Conservation (phyloP, 2,329 filamentous ascomycete species). For the Pseudocercospora crystallina region DNA sequence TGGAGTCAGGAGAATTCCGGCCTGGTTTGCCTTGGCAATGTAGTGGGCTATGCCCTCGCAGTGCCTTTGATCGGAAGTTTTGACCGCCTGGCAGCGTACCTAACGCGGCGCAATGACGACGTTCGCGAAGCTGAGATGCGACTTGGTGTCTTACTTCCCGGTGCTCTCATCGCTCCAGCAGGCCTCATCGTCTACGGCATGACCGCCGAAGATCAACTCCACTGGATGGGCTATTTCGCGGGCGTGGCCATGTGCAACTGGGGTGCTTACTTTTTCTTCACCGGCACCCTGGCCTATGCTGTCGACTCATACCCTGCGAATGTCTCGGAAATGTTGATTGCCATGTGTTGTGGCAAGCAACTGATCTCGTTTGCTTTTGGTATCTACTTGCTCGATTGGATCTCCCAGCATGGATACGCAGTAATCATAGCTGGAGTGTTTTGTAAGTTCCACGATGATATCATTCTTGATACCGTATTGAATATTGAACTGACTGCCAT, state of each 20-base stretch:
- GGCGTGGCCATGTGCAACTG: conserved; percentile 39
- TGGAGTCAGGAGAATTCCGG: conserved; percentile 33
- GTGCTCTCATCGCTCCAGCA: conserved; percentile 36
- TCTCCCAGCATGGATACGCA: conserved; percentile 34
- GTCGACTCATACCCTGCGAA: conserved; percentile 60
- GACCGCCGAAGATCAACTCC: conserved; percentile 34
- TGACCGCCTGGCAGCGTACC: conserved; percentile 33
- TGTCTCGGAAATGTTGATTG: conserved; percentile 61
- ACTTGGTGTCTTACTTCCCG: conserved; percentile 36
- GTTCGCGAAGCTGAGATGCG: conserved; percentile 36
- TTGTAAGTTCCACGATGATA: conserved; percentile 5
- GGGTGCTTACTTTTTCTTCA: conserved; percentile 35
- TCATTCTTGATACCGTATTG: too few relatives aligned
- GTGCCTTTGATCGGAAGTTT: conserved; percentile 34
- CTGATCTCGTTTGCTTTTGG: conserved; percentile 37
- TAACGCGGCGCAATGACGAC: conserved; percentile 29
- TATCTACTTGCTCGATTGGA: conserved; percentile 39
- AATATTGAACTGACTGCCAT: too few relatives aligned
- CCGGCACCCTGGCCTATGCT: conserved; percentile 60
- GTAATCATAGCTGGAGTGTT: conserved; percentile 39
- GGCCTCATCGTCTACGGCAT: conserved; percentile 39
- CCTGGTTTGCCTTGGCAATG: conserved; percentile 35
- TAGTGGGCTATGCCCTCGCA: conserved; percentile 38
- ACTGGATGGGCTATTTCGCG: conserved; percentile 41
- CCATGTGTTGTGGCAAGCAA: conserved; percentile 40